Conservation (phyloP, 176 grass and related monocot genomes). For the Oryza coarctata region DNA sequence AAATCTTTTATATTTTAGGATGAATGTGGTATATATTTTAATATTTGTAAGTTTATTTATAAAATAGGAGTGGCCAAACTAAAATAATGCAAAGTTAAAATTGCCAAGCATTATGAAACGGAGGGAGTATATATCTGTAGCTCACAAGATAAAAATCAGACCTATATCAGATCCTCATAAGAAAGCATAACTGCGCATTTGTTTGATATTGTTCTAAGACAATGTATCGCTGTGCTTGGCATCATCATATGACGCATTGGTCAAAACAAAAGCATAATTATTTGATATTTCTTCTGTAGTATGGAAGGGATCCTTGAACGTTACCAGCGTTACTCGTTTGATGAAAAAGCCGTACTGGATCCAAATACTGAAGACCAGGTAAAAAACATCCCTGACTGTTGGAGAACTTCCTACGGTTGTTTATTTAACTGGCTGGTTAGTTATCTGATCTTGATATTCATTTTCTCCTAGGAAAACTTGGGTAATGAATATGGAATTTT, state of each 20-base stretch:
- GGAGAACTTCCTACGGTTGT: neutral
- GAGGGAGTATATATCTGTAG: neutral
- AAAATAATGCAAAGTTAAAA: too few relatives aligned
- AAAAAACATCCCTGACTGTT: neutral
- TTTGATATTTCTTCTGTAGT: constrained; percentile 37
- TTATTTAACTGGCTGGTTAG: neutral
- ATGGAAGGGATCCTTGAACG: constrained; percentile 86
- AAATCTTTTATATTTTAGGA: too few relatives aligned
- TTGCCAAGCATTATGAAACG: too few relatives aligned
- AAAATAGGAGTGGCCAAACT: too few relatives aligned
- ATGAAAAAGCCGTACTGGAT: constrained; percentile 63
- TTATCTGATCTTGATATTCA: constrained; percentile 16
- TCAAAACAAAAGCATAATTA: neutral
- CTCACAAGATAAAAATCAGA: neutral
- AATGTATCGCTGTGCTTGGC: neutral
- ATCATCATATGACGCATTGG: neutral
- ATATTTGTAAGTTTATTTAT: too few relatives aligned
- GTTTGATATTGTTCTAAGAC: too few relatives aligned
- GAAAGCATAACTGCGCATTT: neutral
- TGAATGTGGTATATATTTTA: too few relatives aligned
- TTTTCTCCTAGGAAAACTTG: constrained; percentile 51
- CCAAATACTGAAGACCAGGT: constrained; percentile 60
- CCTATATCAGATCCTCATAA: too few relatives aligned
- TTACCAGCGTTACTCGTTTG: constrained; percentile 68
- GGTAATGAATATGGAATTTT: constrained; percentile 59